These are phyloP conservation scores for Apium graveolens DNA, from an alignment of 129 eudicot genomes.

Conservation along the genomic window DNA sequence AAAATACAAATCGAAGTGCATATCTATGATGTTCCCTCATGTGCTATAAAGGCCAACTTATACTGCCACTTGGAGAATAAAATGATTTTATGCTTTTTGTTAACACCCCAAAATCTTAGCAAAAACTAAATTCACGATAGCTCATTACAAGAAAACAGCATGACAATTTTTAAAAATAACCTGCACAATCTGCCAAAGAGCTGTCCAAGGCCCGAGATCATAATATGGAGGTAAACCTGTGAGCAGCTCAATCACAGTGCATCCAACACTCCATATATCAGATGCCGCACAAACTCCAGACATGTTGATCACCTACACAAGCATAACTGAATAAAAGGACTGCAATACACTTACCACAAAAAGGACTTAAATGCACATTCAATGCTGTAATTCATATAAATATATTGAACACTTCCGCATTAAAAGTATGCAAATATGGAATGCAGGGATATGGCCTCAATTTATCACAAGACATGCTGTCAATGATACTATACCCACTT, in stretches of 20 bases:
- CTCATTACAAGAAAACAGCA: no score
- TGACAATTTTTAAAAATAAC: constrained; percentile 23
- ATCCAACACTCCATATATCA: constrained; percentile 99
- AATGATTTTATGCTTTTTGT: no score
- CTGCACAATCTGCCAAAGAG: constrained; percentile 95
- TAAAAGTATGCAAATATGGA: not conserved
- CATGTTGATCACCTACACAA: constrained; percentile 91
- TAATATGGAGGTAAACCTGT: constrained; percentile 92
- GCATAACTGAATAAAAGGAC: not conserved
- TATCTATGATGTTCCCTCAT: no score
- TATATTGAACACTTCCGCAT: no score
- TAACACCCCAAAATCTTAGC: no score
- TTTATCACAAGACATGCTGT: not conserved
- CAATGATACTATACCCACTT: not conserved
- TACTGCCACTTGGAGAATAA: no score
- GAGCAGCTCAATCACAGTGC: constrained; percentile 96
- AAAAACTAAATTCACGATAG: no score
- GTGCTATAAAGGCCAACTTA: no score
- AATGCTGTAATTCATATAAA: not conserved
- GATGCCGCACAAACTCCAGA: constrained; percentile 99
- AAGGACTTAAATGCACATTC: not conserved
- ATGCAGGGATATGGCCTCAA: not conserved
- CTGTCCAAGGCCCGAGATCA: constrained; percentile 96
- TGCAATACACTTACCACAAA: not conserved
- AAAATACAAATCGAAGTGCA: no score